These are phyloP conservation scores for Hypholoma fasciculare DNA, from an alignment of 768 basidiomycete species.

Conservation along the genomic window DNA sequence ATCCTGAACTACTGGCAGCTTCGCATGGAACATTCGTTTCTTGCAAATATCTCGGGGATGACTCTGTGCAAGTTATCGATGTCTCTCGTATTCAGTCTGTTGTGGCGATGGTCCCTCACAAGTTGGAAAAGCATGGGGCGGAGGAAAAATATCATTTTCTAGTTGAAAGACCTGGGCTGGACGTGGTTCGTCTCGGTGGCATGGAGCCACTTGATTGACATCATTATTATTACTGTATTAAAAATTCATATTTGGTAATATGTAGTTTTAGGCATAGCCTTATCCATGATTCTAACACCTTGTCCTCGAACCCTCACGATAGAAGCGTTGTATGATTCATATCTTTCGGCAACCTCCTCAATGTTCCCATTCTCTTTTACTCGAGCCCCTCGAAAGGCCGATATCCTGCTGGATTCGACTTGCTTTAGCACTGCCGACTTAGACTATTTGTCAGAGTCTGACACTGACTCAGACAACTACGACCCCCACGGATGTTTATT, in stretches of 20 bases:
- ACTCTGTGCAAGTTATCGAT: background rate
- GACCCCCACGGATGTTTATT: background rate
- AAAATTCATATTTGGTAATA: background rate
- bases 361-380: background rate
- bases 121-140: background rate
- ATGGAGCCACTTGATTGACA: background rate
- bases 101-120: slow-evolving; percentile 7
- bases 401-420: slow-evolving; percentile 1
- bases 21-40: slow-evolving; percentile 4
- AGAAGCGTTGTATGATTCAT: background rate
- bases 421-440: slow-evolving; percentile 6
- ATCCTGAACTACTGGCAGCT: background rate
- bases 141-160: slow-evolving; percentile 1
- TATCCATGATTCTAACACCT: background rate
- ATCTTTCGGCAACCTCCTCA: background rate
- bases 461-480: background rate
- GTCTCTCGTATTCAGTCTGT: slow-evolving; percentile 5
- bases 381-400: background rate
- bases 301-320: slow-evolving; percentile 2
- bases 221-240: background rate
- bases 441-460: background rate
- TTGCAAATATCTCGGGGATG: slow-evolving; percentile 7
- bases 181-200: slow-evolving; percentile 3
- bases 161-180: slow-evolving; percentile 4
- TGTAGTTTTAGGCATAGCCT: background rate